Evolutionary conservation across 257 asterid genomes (phyloP).

Genomic region (Galeopsis tetrahit): DNA sequence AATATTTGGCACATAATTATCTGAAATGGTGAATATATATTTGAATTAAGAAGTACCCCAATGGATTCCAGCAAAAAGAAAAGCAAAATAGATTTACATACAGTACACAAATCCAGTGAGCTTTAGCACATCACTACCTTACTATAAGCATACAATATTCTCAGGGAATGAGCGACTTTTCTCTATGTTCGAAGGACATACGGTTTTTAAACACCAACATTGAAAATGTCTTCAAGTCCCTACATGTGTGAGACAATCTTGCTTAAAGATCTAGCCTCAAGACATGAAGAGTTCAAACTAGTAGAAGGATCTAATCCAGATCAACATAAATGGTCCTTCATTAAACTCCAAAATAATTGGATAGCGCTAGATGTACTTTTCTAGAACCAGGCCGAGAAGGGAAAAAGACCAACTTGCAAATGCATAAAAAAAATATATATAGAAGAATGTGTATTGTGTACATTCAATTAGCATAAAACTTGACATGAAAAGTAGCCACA

Average conservation of each 20-base stretch:
- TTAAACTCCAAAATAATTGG: conserved; percentile 33
- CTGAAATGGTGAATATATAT: conserved; percentile 5
- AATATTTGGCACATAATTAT: background rate
- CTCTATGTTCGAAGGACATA: conserved; percentile 26
- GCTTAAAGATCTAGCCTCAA: conserved; percentile 40
- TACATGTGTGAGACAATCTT: conserved; percentile 36
- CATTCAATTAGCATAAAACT: conserved; percentile 5
- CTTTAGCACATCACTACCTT: background rate
- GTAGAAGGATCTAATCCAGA: conserved; percentile 50
- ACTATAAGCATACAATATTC: conserved; percentile 7
- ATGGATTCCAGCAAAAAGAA: background rate
- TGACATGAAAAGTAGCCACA: too few relatives aligned
- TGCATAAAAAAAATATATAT: conserved; percentile 2
- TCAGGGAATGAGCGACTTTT: background rate
- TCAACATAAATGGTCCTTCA: conserved; percentile 32
- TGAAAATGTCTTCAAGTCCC: conserved; percentile 25
- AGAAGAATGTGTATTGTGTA: background rate
- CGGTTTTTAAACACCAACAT: conserved; percentile 31
- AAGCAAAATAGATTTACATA: background rate
- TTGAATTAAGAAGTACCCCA: conserved; percentile 6
- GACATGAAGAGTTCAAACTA: conserved; percentile 47
- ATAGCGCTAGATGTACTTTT: background rate
- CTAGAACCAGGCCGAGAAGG: conserved; percentile 22
- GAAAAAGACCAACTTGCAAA: background rate
- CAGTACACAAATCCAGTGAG: conserved; percentile 27